These are phyloP conservation scores for Monosporascus sp. DNA, from an alignment of 2,329 filamentous ascomycete species.

Conservation along the genomic window DNA sequence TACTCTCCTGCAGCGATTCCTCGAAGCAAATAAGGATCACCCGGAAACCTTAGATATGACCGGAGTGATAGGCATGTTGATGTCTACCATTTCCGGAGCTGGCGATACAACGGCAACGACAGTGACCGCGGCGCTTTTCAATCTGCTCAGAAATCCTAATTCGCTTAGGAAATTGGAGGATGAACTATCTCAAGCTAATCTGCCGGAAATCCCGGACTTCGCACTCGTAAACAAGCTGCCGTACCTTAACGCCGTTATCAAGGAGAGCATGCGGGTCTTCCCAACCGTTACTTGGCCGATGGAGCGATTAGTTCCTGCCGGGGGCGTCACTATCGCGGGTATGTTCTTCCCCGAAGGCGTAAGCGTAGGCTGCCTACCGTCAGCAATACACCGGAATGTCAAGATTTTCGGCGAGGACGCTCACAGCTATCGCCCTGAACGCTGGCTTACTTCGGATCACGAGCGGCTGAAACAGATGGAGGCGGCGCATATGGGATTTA, in stretches of 20 bases:
- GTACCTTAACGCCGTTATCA: slow-evolving; percentile 19
- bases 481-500: slow-evolving; percentile 21
- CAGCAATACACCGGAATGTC: slow-evolving; percentile 13
- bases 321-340: slow-evolving; percentile 17
- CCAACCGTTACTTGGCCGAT: slow-evolving; percentile 8
- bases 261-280: slow-evolving; percentile 18
- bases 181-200: slow-evolving; percentile 10
- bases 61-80: slow-evolving; percentile 17
- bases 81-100: slow-evolving; percentile 20
- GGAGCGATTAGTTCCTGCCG: slow-evolving; percentile 16
- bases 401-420: slow-evolving; percentile 16
- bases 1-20: slow-evolving; percentile 17
- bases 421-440: slow-evolving; percentile 16
- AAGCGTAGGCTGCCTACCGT: slow-evolving; percentile 16
- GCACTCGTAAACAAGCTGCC: slow-evolving; percentile 15
- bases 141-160: slow-evolving; percentile 45
- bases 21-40: slow-evolving; percentile 15
- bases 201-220: slow-evolving; percentile 14
- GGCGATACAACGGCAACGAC: slow-evolving; percentile 20
- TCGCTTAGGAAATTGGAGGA: slow-evolving; percentile 36
- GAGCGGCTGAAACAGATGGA: slow-evolving; percentile 19
- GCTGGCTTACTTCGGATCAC: slow-evolving; percentile 17
- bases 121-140: slow-evolving; percentile 6
- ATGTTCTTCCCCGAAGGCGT: slow-evolving; percentile 20
- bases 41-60: slow-evolving; percentile 13